Base-by-base conservation (phyloP, 768 basidiomycete species). In the Lepiota brunneoincarnata region DNA sequence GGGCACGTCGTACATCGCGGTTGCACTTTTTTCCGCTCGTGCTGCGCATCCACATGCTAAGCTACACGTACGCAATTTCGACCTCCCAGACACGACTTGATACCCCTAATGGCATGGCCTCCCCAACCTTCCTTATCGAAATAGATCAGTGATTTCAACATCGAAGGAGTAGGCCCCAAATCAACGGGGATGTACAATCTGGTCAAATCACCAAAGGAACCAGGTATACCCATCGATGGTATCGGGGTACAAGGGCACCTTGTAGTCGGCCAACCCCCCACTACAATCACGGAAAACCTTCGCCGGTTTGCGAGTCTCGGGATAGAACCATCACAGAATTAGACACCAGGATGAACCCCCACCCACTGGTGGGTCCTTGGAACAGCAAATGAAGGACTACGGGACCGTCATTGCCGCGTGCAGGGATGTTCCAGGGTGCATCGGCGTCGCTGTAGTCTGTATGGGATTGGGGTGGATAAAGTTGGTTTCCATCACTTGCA, bases 281-380 rank as follows among this genome's bases (percentile, higher is more conserved):
- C 73, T 3, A 67, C 70, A 9, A 66, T 86, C 47, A 65, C 73
- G 55, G 64, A 73, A 12, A 80, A 79, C 60, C 67, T 83, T 54
- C 65, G 74, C 55, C 67, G 72, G 49, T 79, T 84, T 63, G 74
- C 79, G 5, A 75, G 77, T n/a, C 75, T 85, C 26, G 82, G 84
- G 3, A 69, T 86, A 40, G 83, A 85, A 56, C 82, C 4, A 76
- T 84, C 58, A 86, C 84, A 1, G 84, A 85, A 62, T 73, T 86
- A 36, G 83, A 86, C 59, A 81, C 80, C 59, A 72, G 83, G 41
- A 80, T 83, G 72, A 73, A 73, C 12, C 69, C 80, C 82, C 82
- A n/a, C 71, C 69, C 10, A 82, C 81, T 1, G 58, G 64, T 4
- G 75, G 75, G 3, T 65, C 75, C 31, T 67, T 79, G 15, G 71